phyloP scores from a whole-genome alignment of 495 filamentous ascomycete species.

The Hypoxylon crocopeplum region DNA sequence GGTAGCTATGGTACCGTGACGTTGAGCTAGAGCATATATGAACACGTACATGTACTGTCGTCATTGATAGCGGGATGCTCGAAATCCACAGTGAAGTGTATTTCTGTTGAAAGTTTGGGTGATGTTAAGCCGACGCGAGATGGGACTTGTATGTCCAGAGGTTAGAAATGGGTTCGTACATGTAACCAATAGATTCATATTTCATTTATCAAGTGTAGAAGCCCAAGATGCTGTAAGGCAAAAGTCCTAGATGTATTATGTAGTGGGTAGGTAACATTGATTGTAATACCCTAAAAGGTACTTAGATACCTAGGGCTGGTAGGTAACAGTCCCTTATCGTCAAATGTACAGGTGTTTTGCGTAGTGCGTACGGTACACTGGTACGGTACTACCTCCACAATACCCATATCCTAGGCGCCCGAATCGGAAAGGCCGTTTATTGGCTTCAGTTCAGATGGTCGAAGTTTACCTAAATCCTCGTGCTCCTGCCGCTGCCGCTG shows the following conservation, averaged over 20 bases:
- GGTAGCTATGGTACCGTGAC: constrained; percentile 8
- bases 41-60: neutral
- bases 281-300: neutral
- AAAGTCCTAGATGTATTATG: too few species aligned
- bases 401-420: constrained; percentile 24
- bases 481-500: constrained; percentile 2
- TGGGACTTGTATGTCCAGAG: too few species aligned
- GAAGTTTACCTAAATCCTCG: constrained; percentile 23
- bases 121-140: too few species aligned
- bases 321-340: too few species aligned
- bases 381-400: constrained; percentile 6
- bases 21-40: neutral
- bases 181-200: too few species aligned
- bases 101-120: too few species aligned
- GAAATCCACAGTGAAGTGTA: too few species aligned
- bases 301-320: neutral
- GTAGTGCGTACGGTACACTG: neutral
- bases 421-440: constrained; percentile 29
- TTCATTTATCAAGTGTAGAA: too few species aligned
- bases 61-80: constrained; percentile 10
- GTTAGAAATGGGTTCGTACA: too few species aligned
- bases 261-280: too few species aligned
- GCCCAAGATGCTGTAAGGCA: too few species aligned
- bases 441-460: constrained; percentile 24
- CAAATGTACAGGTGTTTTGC: too few species aligned